Percentiles rank a stretch among this genome's conserved stretches.
These are phyloP conservation scores for Podaxis pistillaris DNA, from an alignment of 768 basidiomycete genomes.

Conservation along the genomic window DNA sequence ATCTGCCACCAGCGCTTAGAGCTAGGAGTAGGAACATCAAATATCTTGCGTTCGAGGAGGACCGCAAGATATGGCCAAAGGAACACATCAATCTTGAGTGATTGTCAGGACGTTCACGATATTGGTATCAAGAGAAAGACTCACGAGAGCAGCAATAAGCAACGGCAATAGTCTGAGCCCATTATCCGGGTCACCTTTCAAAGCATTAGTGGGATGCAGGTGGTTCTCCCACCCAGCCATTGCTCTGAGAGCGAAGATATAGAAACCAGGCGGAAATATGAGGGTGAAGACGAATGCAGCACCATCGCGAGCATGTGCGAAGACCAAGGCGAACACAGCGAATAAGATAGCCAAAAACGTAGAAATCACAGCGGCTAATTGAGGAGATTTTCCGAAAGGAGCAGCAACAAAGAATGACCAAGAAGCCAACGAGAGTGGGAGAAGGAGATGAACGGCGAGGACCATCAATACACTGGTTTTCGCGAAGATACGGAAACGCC, in stretches of 20 bases:
- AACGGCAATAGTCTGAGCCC: slow-evolving; percentile 53
- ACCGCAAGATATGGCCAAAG: slow-evolving; percentile 71
- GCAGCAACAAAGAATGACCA: slow-evolving; percentile 72
- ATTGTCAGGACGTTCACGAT: not conserved
- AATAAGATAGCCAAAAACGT: slow-evolving; percentile 67
- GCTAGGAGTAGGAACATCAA: slow-evolving; percentile 50
- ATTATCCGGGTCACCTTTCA: slow-evolving; percentile 61
- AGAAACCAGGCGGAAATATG: slow-evolving; percentile 75
- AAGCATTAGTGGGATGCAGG: slow-evolving; percentile 48
- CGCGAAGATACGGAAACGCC: slow-evolving; percentile 68
- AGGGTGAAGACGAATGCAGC: slow-evolving; percentile 62
- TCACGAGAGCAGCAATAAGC: slow-evolving; percentile 63
- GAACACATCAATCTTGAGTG: slow-evolving; percentile 61
- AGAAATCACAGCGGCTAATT: slow-evolving; percentile 64
- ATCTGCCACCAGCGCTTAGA: slow-evolving; percentile 29
- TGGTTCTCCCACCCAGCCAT: slow-evolving; percentile 69
- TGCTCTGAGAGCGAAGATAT: slow-evolving; percentile 66
- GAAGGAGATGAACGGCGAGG: slow-evolving; percentile 61
- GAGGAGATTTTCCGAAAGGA: slow-evolving; percentile 72
- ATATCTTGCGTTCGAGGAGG: slow-evolving; percentile 56
- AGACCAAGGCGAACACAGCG: slow-evolving; percentile 63
- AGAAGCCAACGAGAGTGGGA: slow-evolving; percentile 64
- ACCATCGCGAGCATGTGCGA: slow-evolving; percentile 39
- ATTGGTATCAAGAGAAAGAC: slow-evolving; percentile 20
- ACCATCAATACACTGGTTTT: slow-evolving; percentile 58